These are phyloP conservation scores for Kokia cookei DNA, from an alignment of 441 rosid genomes.

Conservation along the genomic window DNA sequence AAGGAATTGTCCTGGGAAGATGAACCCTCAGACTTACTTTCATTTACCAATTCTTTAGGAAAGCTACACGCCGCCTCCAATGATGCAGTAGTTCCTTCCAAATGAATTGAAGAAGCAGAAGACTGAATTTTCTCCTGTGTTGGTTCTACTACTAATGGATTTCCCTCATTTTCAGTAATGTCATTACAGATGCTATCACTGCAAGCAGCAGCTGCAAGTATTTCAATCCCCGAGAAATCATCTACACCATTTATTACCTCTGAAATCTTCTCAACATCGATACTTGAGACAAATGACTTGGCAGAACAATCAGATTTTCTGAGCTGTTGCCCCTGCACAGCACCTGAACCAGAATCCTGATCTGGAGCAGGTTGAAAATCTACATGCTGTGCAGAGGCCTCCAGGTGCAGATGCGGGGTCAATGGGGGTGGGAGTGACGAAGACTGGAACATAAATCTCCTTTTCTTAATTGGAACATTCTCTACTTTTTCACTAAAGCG, in stretches of 20 bases:
- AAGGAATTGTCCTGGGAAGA: constrained; percentile 12
- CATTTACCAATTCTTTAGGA: constrained; percentile 9
- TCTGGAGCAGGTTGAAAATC: constrained; percentile 10
- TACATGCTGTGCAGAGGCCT: constrained; percentile 15
- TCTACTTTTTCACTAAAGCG: constrained; percentile 38
- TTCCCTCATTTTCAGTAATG: constrained; percentile 6
- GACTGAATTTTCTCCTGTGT: constrained; percentile 11
- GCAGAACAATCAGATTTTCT: constrained; percentile 12
- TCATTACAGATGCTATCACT: constrained; percentile 15
- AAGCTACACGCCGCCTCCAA: background rate
- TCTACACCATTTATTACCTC: constrained; percentile 6
- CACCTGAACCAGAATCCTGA: constrained; percentile 3
- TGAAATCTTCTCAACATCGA: constrained; percentile 9
- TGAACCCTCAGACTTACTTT: constrained; percentile 18
- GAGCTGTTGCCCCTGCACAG: background rate
- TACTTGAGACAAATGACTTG: constrained; percentile 7
- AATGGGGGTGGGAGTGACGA: constrained; percentile 24
- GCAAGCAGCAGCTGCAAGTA: constrained; percentile 42
- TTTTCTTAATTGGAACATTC: constrained; percentile 50
- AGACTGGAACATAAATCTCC: constrained; percentile 27
- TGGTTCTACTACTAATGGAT: constrained; percentile 13
- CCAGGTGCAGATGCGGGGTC: constrained; percentile 11
- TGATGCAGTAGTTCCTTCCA: constrained; percentile 13
- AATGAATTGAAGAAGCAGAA: constrained; percentile 7
- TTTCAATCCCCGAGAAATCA: constrained; percentile 53